Percentiles rank a stretch among this genome's conserved stretches.
These are phyloP conservation scores for Escovopsis weberi DNA, from an alignment of 2,329 filamentous ascomycete genomes.

Conservation along the genomic window DNA sequence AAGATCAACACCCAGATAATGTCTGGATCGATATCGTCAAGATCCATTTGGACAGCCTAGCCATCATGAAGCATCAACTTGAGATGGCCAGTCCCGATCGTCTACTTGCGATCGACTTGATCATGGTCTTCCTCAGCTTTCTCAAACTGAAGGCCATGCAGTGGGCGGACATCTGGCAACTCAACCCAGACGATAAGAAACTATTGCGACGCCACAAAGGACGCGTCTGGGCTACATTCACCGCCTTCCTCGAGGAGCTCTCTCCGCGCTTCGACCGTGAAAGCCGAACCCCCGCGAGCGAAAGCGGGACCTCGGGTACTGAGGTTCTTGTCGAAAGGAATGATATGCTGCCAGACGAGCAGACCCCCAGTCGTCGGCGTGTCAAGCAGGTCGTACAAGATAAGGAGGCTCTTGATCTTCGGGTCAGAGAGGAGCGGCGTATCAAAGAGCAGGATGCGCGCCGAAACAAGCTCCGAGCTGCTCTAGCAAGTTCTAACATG, in stretches of 20 bases:
- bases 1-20: constrained; percentile 6
- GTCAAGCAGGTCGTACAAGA: constrained; percentile 21
- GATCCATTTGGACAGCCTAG: not conserved
- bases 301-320: constrained; percentile 2
- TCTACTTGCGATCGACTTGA: constrained; percentile 16
- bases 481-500: constrained; percentile 27
- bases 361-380: constrained; percentile 9
- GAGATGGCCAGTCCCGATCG: constrained; percentile 6
- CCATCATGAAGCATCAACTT: constrained; percentile 1
- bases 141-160: constrained; percentile 11
- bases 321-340: constrained; percentile 9
- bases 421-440: constrained; percentile 40
- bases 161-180: constrained; percentile 9
- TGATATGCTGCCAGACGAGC: constrained; percentile 1
- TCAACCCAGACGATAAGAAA: constrained; percentile 9
- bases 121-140: constrained; percentile 18
- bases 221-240: constrained; percentile 11
- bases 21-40: constrained; percentile 7
- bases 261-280: constrained; percentile 17
- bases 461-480: constrained; percentile 29
- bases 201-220: constrained; percentile 5
- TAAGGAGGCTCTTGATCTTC: constrained; percentile 31
- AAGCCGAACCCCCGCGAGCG: constrained; percentile 17
- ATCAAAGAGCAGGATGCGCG: constrained; percentile 40
- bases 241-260: constrained; percentile 14